Evolutionary conservation across 495 filamentous ascomycete species (phyloP), one percentile per base, ranked within the genome.

Genomic region (Penicillium goetzii): DNA sequence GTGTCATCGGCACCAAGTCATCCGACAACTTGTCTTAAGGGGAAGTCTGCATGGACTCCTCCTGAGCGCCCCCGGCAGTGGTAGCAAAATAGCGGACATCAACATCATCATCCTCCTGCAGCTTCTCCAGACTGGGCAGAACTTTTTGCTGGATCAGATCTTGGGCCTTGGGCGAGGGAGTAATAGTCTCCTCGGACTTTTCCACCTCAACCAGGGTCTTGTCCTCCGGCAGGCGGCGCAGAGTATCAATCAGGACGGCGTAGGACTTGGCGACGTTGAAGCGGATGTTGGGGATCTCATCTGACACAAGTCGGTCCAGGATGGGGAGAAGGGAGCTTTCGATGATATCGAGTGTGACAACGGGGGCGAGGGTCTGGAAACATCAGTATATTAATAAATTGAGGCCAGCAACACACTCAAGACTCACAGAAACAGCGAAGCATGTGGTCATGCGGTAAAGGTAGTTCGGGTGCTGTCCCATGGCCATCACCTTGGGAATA

Each of bases 251-350:
- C 45, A 99, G 80, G 45, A 94, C 87, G 19, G 87, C 85, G 72
- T 97, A 99, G 30, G 96, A 97, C 79, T 99, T 99, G 59, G 95
- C 96, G 56, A 98, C 94, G 72, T 99, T 99, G 85, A 99, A 99
- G 57, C 95, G 92, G 74, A 99, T 99, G 76, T 99, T 99, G 57
- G 95, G 95, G 72, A 99, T 99, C 30, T 93, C 92, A 72, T 99
- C 95, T 17, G 84, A 83, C 30, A 96, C 90, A 32, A 99, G 88
- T 78, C 93, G 89, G 71, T 97, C 92, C 76, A 99, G 84, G 85
- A 98, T 98, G 38, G 96, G 94, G 11, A 99, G 86, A 68, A 99
- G 95, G 21, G 90, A 94, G 73, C 89, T 89, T 73, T 93, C 89
- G 71, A 98, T 95, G 60, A 97, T 92, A 52, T 92, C 90, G 58